Conservation (phyloP, 768 basidiomycete genomes). For the Inosperma sp. region DNA sequence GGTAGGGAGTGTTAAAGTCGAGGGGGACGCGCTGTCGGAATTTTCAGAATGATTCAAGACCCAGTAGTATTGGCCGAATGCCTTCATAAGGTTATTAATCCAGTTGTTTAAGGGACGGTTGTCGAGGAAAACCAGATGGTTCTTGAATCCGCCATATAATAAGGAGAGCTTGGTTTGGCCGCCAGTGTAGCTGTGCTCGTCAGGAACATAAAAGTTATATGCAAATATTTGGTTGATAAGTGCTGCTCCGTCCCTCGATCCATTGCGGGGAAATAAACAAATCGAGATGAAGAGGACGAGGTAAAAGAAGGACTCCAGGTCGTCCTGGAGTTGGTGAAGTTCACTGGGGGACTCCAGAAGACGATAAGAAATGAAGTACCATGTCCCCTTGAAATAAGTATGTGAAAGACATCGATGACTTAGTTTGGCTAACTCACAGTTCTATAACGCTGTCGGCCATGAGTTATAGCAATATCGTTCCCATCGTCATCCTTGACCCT, state of each 20-base stretch:
- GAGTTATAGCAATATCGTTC: background rate
- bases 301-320: background rate
- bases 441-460: background rate
- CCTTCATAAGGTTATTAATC: background rate
- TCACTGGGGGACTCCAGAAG: background rate
- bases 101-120: background rate
- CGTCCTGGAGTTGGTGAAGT: background rate
- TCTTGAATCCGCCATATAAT: background rate
- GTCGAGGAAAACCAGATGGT: background rate
- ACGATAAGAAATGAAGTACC: background rate
- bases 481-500: conserved; percentile 6
- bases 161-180: background rate
- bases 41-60: too few species aligned
- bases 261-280: background rate
- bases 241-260: background rate
- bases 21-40: too few species aligned
- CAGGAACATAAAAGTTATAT: background rate
- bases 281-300: background rate
- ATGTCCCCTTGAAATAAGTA: background rate
- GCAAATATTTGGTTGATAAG: background rate
- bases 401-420: background rate
- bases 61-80: background rate
- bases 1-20: too few species aligned
- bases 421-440: background rate
- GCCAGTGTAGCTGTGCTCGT: background rate